Percentiles rank a stretch among this genome's conserved stretches.
phyloP scores from a whole-genome alignment of 306 rosid species.

The Gastrolobium bilobum region DNA sequence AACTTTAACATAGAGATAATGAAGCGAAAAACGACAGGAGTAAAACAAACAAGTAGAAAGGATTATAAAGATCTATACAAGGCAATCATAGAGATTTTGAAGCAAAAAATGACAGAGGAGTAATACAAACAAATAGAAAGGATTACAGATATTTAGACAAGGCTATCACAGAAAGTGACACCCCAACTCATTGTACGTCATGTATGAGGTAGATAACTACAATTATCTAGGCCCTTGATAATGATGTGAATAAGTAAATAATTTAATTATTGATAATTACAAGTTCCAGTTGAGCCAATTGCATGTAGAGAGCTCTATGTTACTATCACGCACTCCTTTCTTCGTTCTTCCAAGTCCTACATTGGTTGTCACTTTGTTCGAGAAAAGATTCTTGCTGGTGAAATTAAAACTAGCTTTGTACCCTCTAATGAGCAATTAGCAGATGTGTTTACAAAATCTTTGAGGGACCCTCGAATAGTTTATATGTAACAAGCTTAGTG shows the following conservation, averaged over 20 bases:
- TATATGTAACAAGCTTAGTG: too few relatives aligned
- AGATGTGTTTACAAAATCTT: too few relatives aligned
- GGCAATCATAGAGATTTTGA: slow-evolving; percentile 22
- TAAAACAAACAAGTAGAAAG: slow-evolving; percentile 43
- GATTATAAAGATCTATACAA: slow-evolving; percentile 39
- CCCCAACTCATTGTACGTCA: slow-evolving; percentile 39
- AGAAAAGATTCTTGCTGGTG: too few relatives aligned
- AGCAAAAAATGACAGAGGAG: slow-evolving; percentile 37
- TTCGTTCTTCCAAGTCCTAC: slow-evolving; percentile 33
- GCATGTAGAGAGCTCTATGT: slow-evolving; percentile 30
- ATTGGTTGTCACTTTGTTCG: too few relatives aligned
- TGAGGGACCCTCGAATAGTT: too few relatives aligned
- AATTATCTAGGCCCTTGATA: slow-evolving; percentile 26
- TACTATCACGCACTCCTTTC: slow-evolving; percentile 6
- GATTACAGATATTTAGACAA: slow-evolving; percentile 39
- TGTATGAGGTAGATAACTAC: slow-evolving; percentile 31
- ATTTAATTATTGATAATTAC: slow-evolving; percentile 36
- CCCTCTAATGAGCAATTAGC: too few relatives aligned
- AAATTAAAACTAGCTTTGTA: too few relatives aligned
- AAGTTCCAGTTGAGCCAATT: slow-evolving; percentile 40
- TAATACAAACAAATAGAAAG: slow-evolving; percentile 42
- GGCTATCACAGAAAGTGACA: slow-evolving; percentile 42
- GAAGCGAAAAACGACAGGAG: slow-evolving; percentile 37
- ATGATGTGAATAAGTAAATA: slow-evolving; percentile 28
- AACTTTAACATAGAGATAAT: neutral